A percentile compares a stretch with the other conserved stretches of the same genome.
Evolutionary conservation across 768 basidiomycete genomes (phyloP).

Genomic region (Hydnomerulius pinastri): DNA sequence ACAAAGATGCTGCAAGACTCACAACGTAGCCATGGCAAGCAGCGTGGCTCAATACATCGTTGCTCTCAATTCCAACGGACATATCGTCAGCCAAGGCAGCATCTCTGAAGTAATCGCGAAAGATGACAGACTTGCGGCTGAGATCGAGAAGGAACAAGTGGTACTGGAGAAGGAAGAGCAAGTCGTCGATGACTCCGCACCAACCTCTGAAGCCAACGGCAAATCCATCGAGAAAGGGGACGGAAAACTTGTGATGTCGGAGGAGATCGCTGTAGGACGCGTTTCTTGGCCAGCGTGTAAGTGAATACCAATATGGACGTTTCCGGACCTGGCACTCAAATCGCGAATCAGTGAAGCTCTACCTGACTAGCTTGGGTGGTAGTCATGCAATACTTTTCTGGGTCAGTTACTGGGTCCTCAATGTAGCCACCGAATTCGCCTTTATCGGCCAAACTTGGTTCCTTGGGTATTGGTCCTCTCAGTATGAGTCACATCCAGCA

Average conservation of each 20-base stretch:
- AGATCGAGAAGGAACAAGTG: constrained; percentile 17
- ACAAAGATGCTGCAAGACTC: constrained; percentile 28
- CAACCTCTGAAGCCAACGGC: constrained; percentile 11
- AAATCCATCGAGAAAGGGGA: constrained; percentile 30
- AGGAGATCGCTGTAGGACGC: constrained; percentile 63
- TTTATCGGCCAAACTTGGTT: constrained; percentile 40
- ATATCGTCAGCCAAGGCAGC: constrained; percentile 50
- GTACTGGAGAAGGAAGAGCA: constrained; percentile 11
- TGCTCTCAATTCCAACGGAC: constrained; percentile 54
- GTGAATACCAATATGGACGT: constrained; percentile 7
- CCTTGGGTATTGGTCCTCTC: constrained; percentile 46
- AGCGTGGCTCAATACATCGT: constrained; percentile 43
- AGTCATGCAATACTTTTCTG: constrained; percentile 32
- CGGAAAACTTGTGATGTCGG: constrained; percentile 62
- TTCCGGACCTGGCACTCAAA: constrained; percentile 18
- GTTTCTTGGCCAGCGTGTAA: constrained; percentile 51
- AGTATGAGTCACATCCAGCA: constrained; percentile 37
- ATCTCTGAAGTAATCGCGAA: constrained; percentile 47
- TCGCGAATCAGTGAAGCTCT: constrained; percentile 35
- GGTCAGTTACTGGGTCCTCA: constrained; percentile 19
- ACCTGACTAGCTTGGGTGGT: constrained; percentile 26
- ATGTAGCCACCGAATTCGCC: constrained; percentile 24
- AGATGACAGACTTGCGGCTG: constrained; percentile 34
- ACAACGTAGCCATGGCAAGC: constrained; percentile 32
- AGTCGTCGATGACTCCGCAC: constrained; percentile 21